Conservation (phyloP, 305 asterid species). For the Solanum hybrid region DNA sequence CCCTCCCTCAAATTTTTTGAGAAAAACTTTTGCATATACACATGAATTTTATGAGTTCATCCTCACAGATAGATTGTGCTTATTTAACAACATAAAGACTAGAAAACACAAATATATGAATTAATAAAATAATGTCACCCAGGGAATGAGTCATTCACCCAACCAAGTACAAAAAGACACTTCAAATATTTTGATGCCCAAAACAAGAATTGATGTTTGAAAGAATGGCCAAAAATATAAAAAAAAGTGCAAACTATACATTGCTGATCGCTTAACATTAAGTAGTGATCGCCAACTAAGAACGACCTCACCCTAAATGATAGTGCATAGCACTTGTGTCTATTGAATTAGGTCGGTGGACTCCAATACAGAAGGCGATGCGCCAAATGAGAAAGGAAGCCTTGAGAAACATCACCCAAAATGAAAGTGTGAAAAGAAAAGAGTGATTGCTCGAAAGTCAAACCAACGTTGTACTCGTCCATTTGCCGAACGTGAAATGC, state of each 20-base stretch:
- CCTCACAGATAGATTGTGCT: not conserved
- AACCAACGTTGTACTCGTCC: not conserved
- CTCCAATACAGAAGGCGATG: not conserved
- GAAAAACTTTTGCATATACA: no score
- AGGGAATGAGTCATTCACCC: no score
- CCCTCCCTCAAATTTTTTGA: not conserved
- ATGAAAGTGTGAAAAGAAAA: not conserved
- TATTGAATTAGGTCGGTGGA: not conserved
- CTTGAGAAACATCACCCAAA: not conserved
- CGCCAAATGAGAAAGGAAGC: not conserved
- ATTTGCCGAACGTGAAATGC: not conserved
- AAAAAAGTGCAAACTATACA: not conserved
- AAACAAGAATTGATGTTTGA: not conserved
- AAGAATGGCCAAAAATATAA: not conserved
- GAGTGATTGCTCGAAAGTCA: not conserved
- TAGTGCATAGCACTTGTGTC: not conserved
- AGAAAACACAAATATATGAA: not conserved
- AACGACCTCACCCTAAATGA: not conserved
- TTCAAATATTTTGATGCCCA: not conserved
- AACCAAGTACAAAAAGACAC: no score
- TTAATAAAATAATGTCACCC: not conserved
- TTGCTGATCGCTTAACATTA: not conserved
- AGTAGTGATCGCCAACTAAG: not conserved
- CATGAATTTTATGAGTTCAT: not conserved
- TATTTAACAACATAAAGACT: not conserved